Conservation (phyloP, 768 basidiomycete species). For the Tulasnella sp. region DNA sequence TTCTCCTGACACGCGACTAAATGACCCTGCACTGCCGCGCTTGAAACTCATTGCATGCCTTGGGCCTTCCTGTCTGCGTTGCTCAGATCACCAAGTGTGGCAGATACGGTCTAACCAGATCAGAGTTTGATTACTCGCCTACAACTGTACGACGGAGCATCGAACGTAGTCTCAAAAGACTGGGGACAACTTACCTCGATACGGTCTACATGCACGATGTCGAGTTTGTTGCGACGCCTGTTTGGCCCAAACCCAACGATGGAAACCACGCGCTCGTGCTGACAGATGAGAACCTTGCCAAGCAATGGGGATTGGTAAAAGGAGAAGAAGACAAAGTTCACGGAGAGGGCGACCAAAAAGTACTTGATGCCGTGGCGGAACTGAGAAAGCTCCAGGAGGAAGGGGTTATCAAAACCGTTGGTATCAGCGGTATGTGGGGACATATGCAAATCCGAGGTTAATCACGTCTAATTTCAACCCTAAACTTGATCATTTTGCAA, state of each 20-base stretch:
- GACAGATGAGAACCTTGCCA: conserved; percentile 49
- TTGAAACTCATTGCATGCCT: background rate
- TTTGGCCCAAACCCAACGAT: conserved; percentile 49
- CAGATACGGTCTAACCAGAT: conserved; percentile 57
- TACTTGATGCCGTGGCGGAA: conserved; percentile 69
- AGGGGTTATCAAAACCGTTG: conserved; percentile 72
- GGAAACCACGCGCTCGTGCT: conserved; percentile 66
- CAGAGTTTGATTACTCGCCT: conserved; percentile 74
- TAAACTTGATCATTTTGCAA: background rate
- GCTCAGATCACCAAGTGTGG: conserved; percentile 84
- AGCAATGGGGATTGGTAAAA: conserved; percentile 64
- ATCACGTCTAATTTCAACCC: conserved; percentile 3
- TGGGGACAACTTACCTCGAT: conserved; percentile 80
- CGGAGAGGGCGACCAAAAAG: conserved; percentile 71
- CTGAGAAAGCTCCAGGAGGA: conserved; percentile 70
- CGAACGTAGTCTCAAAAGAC: conserved; percentile 62
- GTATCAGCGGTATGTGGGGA: conserved; percentile 67
- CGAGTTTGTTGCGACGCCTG: conserved; percentile 67
- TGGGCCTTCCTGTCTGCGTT: background rate
- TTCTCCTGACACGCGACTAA: background rate
- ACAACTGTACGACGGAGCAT: conserved; percentile 67
- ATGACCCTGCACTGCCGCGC: background rate
- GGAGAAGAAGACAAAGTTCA: conserved; percentile 61
- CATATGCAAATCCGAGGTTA: background rate
- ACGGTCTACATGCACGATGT: conserved; percentile 82